Evolutionary conservation across 352 stramenopile genomes (phyloP).

Genomic region (Pythium volutum): DNA sequence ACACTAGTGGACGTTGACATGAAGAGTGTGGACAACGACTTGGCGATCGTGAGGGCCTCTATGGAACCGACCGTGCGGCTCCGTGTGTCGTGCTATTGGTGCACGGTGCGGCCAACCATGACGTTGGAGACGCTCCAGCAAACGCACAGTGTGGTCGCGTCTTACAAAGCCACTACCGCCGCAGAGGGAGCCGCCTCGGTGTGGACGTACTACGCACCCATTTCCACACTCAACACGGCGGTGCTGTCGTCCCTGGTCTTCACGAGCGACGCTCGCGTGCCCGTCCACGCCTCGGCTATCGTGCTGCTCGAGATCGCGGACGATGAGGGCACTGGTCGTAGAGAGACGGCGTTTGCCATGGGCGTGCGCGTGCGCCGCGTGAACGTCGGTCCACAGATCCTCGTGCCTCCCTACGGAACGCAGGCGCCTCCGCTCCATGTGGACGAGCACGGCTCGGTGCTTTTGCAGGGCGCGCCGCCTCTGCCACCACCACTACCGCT

Average conservation of each 20-base stretch:
- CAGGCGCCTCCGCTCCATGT: constrained; percentile 35
- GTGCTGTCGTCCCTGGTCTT: constrained; percentile 44
- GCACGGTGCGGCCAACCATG: neutral
- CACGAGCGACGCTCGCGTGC: constrained; percentile 12
- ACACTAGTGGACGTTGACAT: neutral
- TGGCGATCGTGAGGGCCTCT: neutral
- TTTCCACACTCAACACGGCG: constrained; percentile 32
- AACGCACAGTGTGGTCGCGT: constrained; percentile 1
- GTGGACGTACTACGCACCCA: constrained; percentile 12
- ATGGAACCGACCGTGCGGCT: neutral
- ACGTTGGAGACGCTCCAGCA: constrained; percentile 7
- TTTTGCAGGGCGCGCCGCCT: constrained; percentile 39
- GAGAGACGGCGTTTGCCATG: constrained; percentile 33
- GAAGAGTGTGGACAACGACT: neutral
- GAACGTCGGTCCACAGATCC: constrained; percentile 39
- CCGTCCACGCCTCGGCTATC: constrained; percentile 34
- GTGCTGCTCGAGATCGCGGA: constrained; percentile 34
- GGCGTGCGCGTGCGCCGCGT: constrained; percentile 34
- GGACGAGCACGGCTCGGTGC: constrained; percentile 33
- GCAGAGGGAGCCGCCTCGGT: constrained; percentile 19
- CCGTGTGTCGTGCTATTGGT: constrained; percentile 13
- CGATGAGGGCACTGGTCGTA: constrained; percentile 10
- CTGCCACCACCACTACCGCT: neutral
- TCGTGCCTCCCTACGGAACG: constrained; percentile 37
- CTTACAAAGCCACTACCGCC: constrained; percentile 22